Evolutionary conservation across 805 yeast genomes (phyloP).

Genomic region (Cyberlindnera maclurae): DNA sequence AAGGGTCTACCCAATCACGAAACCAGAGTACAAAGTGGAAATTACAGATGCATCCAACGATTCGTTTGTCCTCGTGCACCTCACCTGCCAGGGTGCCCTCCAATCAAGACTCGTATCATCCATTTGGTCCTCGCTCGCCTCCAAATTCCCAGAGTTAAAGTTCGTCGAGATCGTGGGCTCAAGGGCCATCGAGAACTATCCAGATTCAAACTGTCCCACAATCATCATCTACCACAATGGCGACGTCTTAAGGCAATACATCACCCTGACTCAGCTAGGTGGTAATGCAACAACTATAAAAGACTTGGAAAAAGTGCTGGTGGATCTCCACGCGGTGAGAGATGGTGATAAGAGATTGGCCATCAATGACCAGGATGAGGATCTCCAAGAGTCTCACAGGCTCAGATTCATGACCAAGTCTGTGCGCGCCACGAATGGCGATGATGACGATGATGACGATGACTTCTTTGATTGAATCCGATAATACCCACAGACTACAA

Average conservation of each 20-base stretch:
- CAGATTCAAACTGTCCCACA: conserved; percentile 88
- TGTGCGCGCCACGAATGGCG: conserved; percentile 36
- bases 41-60: conserved; percentile 75
- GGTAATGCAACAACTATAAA: conserved; percentile 66
- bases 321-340: conserved; percentile 57
- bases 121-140: conserved; percentile 51
- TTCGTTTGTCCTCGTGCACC: conserved; percentile 66
- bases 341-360: conserved; percentile 60
- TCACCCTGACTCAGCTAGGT: conserved; percentile 76
- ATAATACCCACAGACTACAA: no score
- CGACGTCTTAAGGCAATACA: conserved; percentile 70
- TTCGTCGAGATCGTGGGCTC: conserved; percentile 88
- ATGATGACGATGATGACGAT: conserved; percentile 35
- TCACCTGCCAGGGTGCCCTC: conserved; percentile 57
- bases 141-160: conserved; percentile 71
- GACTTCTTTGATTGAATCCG: conserved; percentile 42
- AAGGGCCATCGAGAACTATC: conserved; percentile 89
- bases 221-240: conserved; percentile 72
- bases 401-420: conserved; percentile 52
- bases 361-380: conserved; percentile 54
- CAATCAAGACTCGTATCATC: conserved; percentile 69
- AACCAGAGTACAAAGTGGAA: conserved; percentile 82
- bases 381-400: conserved; percentile 46
- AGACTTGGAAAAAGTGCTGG: conserved; percentile 71
- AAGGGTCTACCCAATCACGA: conserved; percentile 65